phyloP scores from a whole-genome alignment of 805 yeast genomes.

The Candida maltosa region DNA sequence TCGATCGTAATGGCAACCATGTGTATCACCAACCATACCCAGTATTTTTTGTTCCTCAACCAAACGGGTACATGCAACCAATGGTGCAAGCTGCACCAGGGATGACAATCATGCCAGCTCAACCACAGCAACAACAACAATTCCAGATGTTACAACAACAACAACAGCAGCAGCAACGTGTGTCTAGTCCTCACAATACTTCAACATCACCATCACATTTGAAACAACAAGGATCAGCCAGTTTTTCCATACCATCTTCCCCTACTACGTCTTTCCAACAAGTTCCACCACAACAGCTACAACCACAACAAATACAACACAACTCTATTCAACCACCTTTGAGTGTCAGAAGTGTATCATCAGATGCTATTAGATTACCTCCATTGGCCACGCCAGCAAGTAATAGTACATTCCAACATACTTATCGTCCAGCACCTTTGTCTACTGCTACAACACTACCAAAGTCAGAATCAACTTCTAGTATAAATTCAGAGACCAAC shows the following conservation, averaged over 20 bases:
- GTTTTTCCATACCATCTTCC: slow-evolving; percentile 27
- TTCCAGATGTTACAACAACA: slow-evolving; percentile 7
- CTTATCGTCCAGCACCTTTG: background rate
- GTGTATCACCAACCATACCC: slow-evolving; percentile 34
- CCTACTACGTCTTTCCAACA: slow-evolving; percentile 16
- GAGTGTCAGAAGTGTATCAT: slow-evolving; percentile 10
- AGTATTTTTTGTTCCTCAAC: slow-evolving; percentile 30
- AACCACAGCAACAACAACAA: slow-evolving; percentile 7
- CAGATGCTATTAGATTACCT: slow-evolving; percentile 14
- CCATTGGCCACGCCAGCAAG: slow-evolving; percentile 5
- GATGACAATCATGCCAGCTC: background rate
- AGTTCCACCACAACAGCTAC: slow-evolving; percentile 7
- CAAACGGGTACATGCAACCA: slow-evolving; percentile 17
- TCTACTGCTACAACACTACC: slow-evolving; percentile 9
- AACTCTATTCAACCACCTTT: slow-evolving; percentile 1
- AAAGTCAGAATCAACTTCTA: slow-evolving; percentile 25
- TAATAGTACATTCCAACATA: background rate
- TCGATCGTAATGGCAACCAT: slow-evolving; percentile 29
- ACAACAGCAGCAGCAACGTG: slow-evolving; percentile 10
- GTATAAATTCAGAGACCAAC: slow-evolving; percentile 16
- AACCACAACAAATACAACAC: slow-evolving; percentile 3
- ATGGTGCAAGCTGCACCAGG: slow-evolving; percentile 10
- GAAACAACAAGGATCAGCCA: slow-evolving; percentile 17
- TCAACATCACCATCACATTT: slow-evolving; percentile 7
- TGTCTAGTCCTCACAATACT: slow-evolving; percentile 8